Base-by-base conservation (phyloP, 1,139 yeast species). In the Hemisphaericaspora xylofermentans region DNA sequence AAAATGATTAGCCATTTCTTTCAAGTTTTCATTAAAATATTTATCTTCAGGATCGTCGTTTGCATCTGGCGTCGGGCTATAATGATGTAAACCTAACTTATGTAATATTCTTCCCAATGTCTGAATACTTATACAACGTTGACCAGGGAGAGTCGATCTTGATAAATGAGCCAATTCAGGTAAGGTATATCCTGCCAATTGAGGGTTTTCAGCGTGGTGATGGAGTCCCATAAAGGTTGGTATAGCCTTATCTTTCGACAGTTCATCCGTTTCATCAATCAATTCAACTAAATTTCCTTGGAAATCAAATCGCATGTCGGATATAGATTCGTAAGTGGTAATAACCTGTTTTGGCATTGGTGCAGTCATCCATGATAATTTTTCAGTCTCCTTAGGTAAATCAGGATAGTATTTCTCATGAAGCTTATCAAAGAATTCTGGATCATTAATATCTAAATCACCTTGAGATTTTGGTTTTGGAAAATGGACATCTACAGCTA, bases 321-420 rank as follows among this genome's bases (percentile, higher is more conserved):
- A 64, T 2, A 84, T 76, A 16, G 84, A 79, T 38, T 82, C 84
- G 47, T 83, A 82, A 0, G 80, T 66, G 2, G 73, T 65, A 2
- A 71, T 52, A 4, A 68, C 68, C 19, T 65, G 59, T 14, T 63
- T 64, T 39, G 83, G 80, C 24, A 75, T 49, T 1, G 89, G 87
- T 43, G 78, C 74, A 0, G 74, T 68, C 96, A 91, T 91, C 98
- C 98, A 93, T 42, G 91, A 85, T 43, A 94, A 62, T 53, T 88
- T 86, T 31, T 80, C 82, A 0, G 89, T 78, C 52, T 93, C 96
- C 41, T 74, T 80, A 3, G 96, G 95, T 42, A 93, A 70, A 51
- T 88, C 89, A 0, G 99, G 97, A 61, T 82, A 93, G 63, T 83
- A 94, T 56, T 87, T 87, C 31, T 80, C 84, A 55, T 89, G 95